Conservation (phyloP, 208 protist genomes). For the Trypanosoma avium region DNA sequence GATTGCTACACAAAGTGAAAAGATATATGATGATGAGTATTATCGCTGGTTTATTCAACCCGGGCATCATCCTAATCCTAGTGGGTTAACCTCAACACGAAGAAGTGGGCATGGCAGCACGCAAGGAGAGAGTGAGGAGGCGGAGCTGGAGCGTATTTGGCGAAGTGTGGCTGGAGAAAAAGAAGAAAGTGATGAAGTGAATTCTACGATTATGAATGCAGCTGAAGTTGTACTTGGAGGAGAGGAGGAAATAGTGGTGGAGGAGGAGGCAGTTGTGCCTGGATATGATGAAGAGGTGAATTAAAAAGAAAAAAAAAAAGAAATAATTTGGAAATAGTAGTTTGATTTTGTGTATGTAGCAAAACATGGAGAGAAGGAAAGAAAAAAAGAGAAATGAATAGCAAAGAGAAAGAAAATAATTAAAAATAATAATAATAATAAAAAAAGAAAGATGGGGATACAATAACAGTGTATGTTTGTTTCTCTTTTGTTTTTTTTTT, state of each 20-base stretch:
- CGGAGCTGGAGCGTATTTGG: constrained; percentile 55
- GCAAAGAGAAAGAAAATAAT: no score
- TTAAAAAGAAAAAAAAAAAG: not conserved
- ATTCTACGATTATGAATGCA: constrained; percentile 37
- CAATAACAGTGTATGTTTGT: no score
- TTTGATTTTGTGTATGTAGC: no score
- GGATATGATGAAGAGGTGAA: not conserved
- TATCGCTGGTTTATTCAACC: constrained; percentile 93
- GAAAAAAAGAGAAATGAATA: not conserved
- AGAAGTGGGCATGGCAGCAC: constrained; percentile 23
- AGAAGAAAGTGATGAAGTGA: constrained; percentile 40
- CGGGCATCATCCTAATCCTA: constrained; percentile 86
- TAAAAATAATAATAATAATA: no score
- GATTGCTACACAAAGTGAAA: constrained; percentile 87
- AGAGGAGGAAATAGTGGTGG: constrained; percentile 25
- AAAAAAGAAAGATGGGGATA: no score
- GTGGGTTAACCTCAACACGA: constrained; percentile 55
- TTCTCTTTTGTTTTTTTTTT: no score
- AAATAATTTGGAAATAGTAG: not conserved
- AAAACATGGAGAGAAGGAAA: not conserved
- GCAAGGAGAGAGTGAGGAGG: constrained; percentile 28
- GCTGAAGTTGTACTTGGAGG: constrained; percentile 34
- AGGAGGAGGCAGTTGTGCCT: constrained; percentile 28
- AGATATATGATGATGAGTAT: constrained; percentile 93
- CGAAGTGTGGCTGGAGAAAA: constrained; percentile 23